Conservation (phyloP, 2,329 filamentous ascomycete genomes). For the Zasmidium angulare region DNA sequence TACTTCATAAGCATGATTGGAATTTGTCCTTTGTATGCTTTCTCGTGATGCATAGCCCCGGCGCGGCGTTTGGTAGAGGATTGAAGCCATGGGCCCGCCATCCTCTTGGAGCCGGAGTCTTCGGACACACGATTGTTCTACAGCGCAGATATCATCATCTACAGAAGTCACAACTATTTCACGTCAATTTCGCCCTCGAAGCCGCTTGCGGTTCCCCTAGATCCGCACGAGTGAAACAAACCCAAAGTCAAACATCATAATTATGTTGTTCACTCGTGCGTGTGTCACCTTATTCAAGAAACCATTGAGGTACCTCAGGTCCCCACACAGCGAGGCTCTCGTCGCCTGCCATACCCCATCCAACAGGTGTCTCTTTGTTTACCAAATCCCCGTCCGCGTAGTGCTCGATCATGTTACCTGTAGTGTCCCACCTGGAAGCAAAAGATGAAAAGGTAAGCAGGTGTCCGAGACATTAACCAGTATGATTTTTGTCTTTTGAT, state of each 20-base stretch:
- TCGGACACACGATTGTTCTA: not conserved
- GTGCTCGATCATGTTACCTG: conserved; percentile 28
- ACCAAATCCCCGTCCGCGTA: conserved; percentile 71
- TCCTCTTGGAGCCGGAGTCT: not conserved
- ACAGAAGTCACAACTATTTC: not conserved
- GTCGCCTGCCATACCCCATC: conserved; percentile 39
- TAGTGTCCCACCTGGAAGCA: no score
- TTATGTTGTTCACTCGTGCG: not conserved
- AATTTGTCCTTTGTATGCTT: not conserved
- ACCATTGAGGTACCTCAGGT: conserved; percentile 28
- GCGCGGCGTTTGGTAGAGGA: conserved; percentile 2
- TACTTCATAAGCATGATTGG: not conserved
- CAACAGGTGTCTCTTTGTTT: conserved; percentile 50
- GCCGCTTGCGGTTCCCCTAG: no score
- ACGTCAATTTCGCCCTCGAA: no score
- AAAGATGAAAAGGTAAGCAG: no score
- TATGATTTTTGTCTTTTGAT: no score
- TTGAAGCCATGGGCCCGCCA: not conserved
- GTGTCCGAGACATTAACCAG: no score
- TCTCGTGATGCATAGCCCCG: conserved; percentile 3
- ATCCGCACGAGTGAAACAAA: no score
- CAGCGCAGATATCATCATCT: not conserved
- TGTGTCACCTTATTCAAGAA: conserved; percentile 6
- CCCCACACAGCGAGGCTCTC: conserved; percentile 32
- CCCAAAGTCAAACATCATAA: conserved; percentile 1